Base-by-base conservation (phyloP, 2,329 filamentous ascomycete species). In the Xylariaceae sp. region DNA sequence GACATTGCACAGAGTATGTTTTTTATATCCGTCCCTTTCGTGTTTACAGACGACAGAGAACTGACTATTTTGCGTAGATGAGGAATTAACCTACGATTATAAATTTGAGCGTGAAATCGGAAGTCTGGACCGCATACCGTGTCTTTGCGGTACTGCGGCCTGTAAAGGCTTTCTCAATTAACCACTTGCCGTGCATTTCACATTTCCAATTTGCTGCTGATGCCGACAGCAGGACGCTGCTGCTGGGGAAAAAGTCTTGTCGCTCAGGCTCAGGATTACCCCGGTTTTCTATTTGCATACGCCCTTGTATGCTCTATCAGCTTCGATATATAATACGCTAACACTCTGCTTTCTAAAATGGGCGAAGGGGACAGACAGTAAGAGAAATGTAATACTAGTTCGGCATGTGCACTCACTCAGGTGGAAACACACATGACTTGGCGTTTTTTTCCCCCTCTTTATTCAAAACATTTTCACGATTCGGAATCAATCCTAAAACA, bases 151-250 rank as follows among this genome's bases (percentile, higher is more conserved):
- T 57, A 96, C 92, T 43, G 85, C 91, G 32, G 91, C 90, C 47
- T 99, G 94, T 78, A 99, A 99, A 79, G 94, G 94, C 60, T 99
- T 97, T 78, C 89, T 99, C 74, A 99, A 99, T 75, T 99, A 80
- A 83, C 61, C 40, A 19, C 19, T 19, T 19, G 19, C 19, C 19
- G 19, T 19, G 19, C 42, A 12, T 31, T 9, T 52, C 47, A 29
- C 51, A 50, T 11, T 9, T 8, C 48, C 19, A 19, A n/a, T 53
- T 40, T 47, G 12, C 12, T 45, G 2, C 45, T 42, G 43, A 50
- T 53, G 5, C 41, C 41, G 8, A 8, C 4, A 29, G 12, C 32
- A 37, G 44, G 35, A 41, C 27, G n/a, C 46, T 30, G 29, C n/a
- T 31, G 6, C 19, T 19, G 19, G 19, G 19, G 19, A 42, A 50